A percentile compares a stretch with the other conserved stretches of the same genome.
Conservation (phyloP, 768 basidiomycete genomes). For the Pleurotus ostreatus region DNA sequence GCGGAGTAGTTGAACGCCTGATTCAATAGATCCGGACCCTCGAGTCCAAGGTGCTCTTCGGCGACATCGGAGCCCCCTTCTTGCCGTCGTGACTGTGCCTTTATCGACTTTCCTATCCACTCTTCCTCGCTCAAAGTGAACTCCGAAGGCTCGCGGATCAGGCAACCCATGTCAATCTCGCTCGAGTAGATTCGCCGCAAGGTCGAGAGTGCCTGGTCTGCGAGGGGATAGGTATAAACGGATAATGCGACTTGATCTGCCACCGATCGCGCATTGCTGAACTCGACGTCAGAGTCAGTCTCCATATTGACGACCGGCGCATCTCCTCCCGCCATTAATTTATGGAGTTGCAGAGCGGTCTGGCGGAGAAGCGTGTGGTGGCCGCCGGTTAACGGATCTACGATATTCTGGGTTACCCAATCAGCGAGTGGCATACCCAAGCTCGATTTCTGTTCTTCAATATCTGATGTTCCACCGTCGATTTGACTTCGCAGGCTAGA, state of each 20-base stretch:
- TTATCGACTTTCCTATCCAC: slow-evolving; percentile 44
- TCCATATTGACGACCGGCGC: slow-evolving; percentile 6
- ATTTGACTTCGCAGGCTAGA: neutral
- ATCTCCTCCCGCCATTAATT: slow-evolving; percentile 9
- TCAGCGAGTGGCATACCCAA: slow-evolving; percentile 35
- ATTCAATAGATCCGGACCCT: slow-evolving; percentile 7
- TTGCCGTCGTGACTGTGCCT: slow-evolving; percentile 23
- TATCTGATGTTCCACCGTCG: neutral
- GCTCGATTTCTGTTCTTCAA: slow-evolving; percentile 6
- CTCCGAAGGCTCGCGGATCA: slow-evolving; percentile 45
- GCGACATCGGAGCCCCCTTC: slow-evolving; percentile 4
- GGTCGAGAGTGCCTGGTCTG: slow-evolving; percentile 32
- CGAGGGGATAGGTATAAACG: slow-evolving; percentile 38
- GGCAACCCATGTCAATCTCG: slow-evolving; percentile 50
- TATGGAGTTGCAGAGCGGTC: slow-evolving; percentile 28
- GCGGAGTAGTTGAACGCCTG: slow-evolving; percentile 7
- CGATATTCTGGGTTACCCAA: slow-evolving; percentile 40
- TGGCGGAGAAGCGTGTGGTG: slow-evolving; percentile 42
- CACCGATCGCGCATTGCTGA: slow-evolving; percentile 18
- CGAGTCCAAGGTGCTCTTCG: slow-evolving; percentile 5
- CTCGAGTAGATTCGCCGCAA: slow-evolving; percentile 38
- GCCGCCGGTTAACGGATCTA: slow-evolving; percentile 44
- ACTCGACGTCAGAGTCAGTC: neutral
- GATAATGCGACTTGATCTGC: slow-evolving; percentile 35
- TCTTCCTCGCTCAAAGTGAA: slow-evolving; percentile 47